Base-by-base conservation (phyloP, 2,329 filamentous ascomycete species). In the Cadophora malorum region DNA sequence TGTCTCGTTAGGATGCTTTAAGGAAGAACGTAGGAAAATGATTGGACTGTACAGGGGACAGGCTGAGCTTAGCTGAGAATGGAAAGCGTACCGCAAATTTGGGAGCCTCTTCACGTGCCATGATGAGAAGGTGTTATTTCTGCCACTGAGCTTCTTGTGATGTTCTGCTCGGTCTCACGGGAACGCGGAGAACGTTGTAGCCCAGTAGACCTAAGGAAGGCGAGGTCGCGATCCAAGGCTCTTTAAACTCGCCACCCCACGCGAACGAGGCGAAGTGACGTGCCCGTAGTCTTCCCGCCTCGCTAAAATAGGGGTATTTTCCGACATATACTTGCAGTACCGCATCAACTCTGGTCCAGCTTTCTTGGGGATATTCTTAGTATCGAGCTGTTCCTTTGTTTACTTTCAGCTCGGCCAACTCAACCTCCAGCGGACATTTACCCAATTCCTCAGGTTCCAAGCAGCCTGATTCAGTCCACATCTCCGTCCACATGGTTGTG, bases 61-160 rank as follows among this genome's bases (percentile, higher is more conserved):
- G 8, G 25, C 28, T 33, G 28, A 21, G n/a, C 19, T 21, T 5
- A 49, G 45, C n/a, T 19, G 21, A 21, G 12, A 21, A 41, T 14
- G 33, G 52, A 33, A 4, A 14, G 25, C 59, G 14, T 62, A 33
- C 59, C n/a, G 59, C 38, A 49, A 62, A 49, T 49, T 25, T 62
- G 16, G 38, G 59, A 21, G 41, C 19, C 59, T 62, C 59, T 49
- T 31, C 59, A 25, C 59, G 41, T 21, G 59, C 23, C 59, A 62
- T 62, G 19, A 7, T 49, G 41, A 5, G 28, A 6, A 19, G 41
- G 16, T n/a, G 10, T 31, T 5, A 2, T 23, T 53, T 53, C 23
- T 28, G 1, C 23, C 16, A 53, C 10, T 16, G 23, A 25, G 12
- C 14, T 31, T 16, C 50, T 28, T 45, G 50, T 16, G 50, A 5